Conservation (phyloP, 2,329 filamentous ascomycete species). For the Pseudogymnoascus sp. region DNA sequence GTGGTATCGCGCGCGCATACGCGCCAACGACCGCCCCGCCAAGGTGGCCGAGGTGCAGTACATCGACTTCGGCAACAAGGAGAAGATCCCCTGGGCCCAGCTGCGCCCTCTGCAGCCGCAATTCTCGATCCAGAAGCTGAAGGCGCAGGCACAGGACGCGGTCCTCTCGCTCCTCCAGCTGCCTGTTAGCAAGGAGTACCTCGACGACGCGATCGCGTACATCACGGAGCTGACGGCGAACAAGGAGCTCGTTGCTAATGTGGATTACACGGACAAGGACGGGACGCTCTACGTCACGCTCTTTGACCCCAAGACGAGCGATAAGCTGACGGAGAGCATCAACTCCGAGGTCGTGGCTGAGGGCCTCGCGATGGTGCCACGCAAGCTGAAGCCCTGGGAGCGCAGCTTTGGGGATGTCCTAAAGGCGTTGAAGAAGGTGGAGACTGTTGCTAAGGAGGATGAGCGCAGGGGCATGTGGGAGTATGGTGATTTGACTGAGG, state of each 20-base stretch:
- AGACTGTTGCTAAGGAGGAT: slow-evolving; percentile 69
- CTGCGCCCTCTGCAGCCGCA: slow-evolving; percentile 74
- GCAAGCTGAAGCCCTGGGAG: slow-evolving; percentile 90
- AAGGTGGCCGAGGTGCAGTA: slow-evolving; percentile 88
- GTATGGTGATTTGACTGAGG: slow-evolving; percentile 92
- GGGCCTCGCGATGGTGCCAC: slow-evolving; percentile 83
- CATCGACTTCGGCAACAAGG: slow-evolving; percentile 93
- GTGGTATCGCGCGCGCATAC: slow-evolving; percentile 90
- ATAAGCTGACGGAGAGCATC: slow-evolving; percentile 64
- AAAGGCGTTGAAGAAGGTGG: slow-evolving; percentile 61
- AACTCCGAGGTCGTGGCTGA: slow-evolving; percentile 80
- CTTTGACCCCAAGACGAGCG: slow-evolving; percentile 63
- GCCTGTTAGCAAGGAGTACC: slow-evolving; percentile 72
- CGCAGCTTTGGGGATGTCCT: slow-evolving; percentile 64
- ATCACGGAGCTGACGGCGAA: slow-evolving; percentile 67
- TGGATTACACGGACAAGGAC: slow-evolving; percentile 79
- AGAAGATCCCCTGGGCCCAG: slow-evolving; percentile 75
- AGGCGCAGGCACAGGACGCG: slow-evolving; percentile 79
- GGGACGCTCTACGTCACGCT: slow-evolving; percentile 79
- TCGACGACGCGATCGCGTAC: slow-evolving; percentile 67
- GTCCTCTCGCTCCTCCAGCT: slow-evolving; percentile 84
- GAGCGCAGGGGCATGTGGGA: slow-evolving; percentile 89
- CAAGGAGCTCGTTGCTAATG: slow-evolving; percentile 76
- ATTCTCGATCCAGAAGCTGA: slow-evolving; percentile 74
- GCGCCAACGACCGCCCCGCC: slow-evolving; percentile 83